phyloP scores from a whole-genome alignment of 2,329 filamentous ascomycete species.

The Colletotrichum lentis region DNA sequence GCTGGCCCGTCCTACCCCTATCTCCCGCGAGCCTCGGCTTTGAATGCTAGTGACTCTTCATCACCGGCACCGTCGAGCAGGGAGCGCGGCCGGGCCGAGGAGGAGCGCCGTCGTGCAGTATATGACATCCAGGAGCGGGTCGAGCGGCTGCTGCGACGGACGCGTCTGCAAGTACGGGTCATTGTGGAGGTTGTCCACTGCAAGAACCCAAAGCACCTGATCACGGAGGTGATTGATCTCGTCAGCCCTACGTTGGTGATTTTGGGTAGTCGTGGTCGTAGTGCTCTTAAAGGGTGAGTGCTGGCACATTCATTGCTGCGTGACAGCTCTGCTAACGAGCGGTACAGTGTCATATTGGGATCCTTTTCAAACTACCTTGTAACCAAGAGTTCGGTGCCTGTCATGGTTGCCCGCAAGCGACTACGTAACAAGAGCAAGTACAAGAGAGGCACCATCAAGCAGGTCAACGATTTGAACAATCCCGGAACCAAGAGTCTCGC shows the following conservation, averaged over 20 bases:
- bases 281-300: constrained; percentile 88
- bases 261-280: constrained; percentile 88
- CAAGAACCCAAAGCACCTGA: constrained; percentile 95
- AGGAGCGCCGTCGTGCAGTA: constrained; percentile 82
- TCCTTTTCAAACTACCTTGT: constrained; percentile 98
- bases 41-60: constrained; percentile 47
- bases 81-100: constrained; percentile 70
- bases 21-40: constrained; percentile 47
- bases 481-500: constrained; percentile 72
- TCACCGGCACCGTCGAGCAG: constrained; percentile 59
- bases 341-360: constrained; percentile 81
- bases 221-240: constrained; percentile 96
- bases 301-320: not conserved
- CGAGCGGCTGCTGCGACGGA: constrained; percentile 87
- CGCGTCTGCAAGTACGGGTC: constrained; percentile 87
- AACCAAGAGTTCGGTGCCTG: constrained; percentile 93
- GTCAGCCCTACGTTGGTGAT: constrained; percentile 92
- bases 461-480: constrained; percentile 83
- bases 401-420: constrained; percentile 96
- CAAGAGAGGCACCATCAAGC: constrained; percentile 72
- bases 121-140: constrained; percentile 85
- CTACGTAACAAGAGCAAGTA: constrained; percentile 87
- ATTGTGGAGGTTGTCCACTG: constrained; percentile 97
- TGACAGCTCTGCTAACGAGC: constrained; percentile 44
- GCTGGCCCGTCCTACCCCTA: constrained; percentile 46